Percentiles rank a stretch among this genome's conserved stretches.
Conservation (phyloP, 208 protist genomes). For the Borovskyia barvae region DNA sequence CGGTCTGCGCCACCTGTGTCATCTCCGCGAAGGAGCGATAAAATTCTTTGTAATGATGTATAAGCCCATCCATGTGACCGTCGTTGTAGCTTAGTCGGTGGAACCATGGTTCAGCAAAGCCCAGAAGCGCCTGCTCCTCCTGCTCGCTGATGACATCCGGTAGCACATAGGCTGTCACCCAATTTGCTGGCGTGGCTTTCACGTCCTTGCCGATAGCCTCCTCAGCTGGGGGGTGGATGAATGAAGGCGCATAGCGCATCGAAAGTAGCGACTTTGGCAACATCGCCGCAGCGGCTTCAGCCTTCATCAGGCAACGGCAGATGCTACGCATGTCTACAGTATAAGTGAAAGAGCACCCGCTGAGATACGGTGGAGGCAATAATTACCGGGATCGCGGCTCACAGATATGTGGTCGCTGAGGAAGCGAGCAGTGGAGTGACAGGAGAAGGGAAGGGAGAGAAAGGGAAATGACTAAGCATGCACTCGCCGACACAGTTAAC, state of each 20-base stretch:
- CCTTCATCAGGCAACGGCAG: not conserved
- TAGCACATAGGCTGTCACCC: slow-evolving; percentile 72
- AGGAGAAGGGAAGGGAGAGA: not conserved
- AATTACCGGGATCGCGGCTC: not conserved
- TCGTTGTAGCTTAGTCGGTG: slow-evolving; percentile 67
- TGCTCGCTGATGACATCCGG: slow-evolving; percentile 65
- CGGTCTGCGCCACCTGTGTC: slow-evolving; percentile 17
- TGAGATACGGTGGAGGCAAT: not conserved
- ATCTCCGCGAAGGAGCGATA: slow-evolving; percentile 73
- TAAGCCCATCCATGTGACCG: slow-evolving; percentile 75
- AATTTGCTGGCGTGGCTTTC: slow-evolving; percentile 60
- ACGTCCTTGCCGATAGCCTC: slow-evolving; percentile 72
- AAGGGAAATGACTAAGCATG: not conserved
- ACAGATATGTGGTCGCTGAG: not conserved
- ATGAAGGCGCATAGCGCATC: slow-evolving; percentile 64
- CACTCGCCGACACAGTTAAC: not conserved
- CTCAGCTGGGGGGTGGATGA: slow-evolving; percentile 53
- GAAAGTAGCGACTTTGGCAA: slow-evolving; percentile 46
- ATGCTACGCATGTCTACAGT: not conserved
- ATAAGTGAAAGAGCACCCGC: not conserved
- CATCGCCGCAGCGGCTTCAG: not conserved
- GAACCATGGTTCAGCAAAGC: slow-evolving; percentile 68
- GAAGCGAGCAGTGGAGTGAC: not conserved
- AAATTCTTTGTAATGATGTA: slow-evolving; percentile 89
- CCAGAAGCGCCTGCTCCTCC: slow-evolving; percentile 66